Percentiles rank a stretch among this genome's conserved stretches.
These are phyloP conservation scores for Geranium incanum DNA, from an alignment of 441 rosid species.

Conservation along the genomic window DNA sequence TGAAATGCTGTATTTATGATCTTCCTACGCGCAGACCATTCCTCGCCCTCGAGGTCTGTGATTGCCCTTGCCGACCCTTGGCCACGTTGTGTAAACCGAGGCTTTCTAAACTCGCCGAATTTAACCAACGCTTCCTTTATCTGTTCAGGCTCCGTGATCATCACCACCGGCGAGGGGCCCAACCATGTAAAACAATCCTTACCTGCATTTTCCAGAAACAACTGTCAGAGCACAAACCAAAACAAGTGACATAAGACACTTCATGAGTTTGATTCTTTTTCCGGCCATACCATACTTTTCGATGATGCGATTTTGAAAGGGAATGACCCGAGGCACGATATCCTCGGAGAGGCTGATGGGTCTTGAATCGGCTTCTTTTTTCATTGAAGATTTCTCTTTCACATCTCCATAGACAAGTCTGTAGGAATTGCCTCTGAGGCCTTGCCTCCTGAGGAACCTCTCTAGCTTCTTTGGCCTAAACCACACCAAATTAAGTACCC, in stretches of 20 bases:
- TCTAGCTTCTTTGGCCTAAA: constrained; percentile 29
- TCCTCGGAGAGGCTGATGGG: constrained; percentile 23
- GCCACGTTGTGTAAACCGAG: constrained; percentile 18
- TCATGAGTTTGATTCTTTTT: too few species aligned
- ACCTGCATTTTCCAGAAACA: not conserved
- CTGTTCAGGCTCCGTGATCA: constrained; percentile 34
- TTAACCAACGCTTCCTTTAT: constrained; percentile 33
- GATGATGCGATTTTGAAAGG: constrained; percentile 17
- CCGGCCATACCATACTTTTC: constrained; percentile 18
- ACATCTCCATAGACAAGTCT: constrained; percentile 23
- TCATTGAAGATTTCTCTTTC: constrained; percentile 13
- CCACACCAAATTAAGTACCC: constrained; percentile 26
- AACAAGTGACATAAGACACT: too few species aligned
- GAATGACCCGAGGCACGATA: constrained; percentile 10
- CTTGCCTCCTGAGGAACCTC: constrained; percentile 26
- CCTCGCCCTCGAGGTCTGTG: constrained; percentile 29
- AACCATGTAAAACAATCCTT: constrained; percentile 36
- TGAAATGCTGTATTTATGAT: constrained; percentile 49
- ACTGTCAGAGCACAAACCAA: not conserved
- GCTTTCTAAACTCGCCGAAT: constrained; percentile 27
- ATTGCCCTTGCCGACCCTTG: constrained; percentile 6
- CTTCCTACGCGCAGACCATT: constrained; percentile 43
- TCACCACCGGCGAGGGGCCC: constrained; percentile 36
- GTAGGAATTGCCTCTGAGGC: constrained; percentile 26
- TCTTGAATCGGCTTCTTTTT: constrained; percentile 20